phyloP scores from a whole-genome alignment of 106 monocot genomes.

The Ottelia alismoides region DNA sequence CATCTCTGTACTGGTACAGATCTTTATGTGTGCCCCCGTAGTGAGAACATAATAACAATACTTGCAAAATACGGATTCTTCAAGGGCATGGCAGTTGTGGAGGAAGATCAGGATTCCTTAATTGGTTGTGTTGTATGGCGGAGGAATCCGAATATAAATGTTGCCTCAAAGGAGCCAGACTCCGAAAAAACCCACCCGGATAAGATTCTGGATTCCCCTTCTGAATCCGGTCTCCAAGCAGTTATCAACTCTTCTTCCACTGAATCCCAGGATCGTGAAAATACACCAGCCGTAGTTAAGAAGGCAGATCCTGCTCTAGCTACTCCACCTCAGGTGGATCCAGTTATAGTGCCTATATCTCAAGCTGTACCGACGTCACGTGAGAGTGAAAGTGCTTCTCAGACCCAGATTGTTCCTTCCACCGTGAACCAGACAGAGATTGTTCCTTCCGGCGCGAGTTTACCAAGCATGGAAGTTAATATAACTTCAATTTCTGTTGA shows the following conservation, averaged over 20 bases:
- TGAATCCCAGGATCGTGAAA: not conserved
- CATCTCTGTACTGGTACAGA: conserved; percentile 40
- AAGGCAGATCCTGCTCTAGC: too few species aligned
- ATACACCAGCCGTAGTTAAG: conserved; percentile 2
- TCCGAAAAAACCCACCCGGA: conserved; percentile 6
- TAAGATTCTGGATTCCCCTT: conserved; percentile 11
- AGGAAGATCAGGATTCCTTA: conserved; percentile 59
- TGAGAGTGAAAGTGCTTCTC: too few species aligned
- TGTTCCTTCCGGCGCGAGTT: too few species aligned
- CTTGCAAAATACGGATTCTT: conserved; percentile 77
- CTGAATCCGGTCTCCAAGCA: conserved; percentile 6
- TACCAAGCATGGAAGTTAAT: too few species aligned
- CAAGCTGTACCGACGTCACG: too few species aligned
- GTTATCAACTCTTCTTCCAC: conserved; percentile 6
- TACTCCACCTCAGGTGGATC: too few species aligned
- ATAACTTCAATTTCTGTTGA: too few species aligned
- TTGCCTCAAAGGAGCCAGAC: conserved; percentile 11
- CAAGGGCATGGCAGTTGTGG: conserved; percentile 56
- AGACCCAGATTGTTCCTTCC: too few species aligned
- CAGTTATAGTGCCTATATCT: too few species aligned
- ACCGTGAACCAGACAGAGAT: too few species aligned
- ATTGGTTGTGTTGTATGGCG: conserved; percentile 79
- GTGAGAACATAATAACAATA: conserved; percentile 67
- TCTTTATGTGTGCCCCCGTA: conserved; percentile 74
- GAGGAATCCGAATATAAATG: conserved; percentile 20